Conservation (phyloP, 345 rosid genomes). For the Linum lewisii region DNA sequence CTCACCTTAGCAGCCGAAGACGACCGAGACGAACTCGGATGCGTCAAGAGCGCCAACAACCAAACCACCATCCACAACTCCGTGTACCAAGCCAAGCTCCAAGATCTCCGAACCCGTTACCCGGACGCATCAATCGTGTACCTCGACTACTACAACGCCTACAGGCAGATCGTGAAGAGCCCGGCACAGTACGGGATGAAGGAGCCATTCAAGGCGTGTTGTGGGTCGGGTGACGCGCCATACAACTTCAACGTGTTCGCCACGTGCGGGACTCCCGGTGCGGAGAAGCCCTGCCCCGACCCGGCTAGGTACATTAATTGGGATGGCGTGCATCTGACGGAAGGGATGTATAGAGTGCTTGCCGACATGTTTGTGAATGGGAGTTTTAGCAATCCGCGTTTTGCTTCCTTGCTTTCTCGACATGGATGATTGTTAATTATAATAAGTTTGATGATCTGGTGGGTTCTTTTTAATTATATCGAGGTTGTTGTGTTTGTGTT, state of each 20-base stretch:
- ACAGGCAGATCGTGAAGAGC: constrained; percentile 36
- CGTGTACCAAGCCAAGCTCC: constrained; percentile 33
- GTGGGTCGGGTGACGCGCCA: constrained; percentile 60
- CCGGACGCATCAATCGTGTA: constrained; percentile 52
- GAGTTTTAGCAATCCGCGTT: constrained; percentile 49
- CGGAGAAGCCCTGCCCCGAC: constrained; percentile 33
- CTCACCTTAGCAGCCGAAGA: constrained; percentile 43
- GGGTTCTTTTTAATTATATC: no score
- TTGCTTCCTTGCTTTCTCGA: constrained; percentile 29
- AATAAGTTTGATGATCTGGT: no score
- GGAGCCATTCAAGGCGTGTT: constrained; percentile 69
- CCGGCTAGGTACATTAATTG: constrained; percentile 67
- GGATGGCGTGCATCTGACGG: constrained; percentile 98
- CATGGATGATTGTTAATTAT: neutral
- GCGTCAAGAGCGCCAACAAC: constrained; percentile 59
- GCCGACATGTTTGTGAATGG: constrained; percentile 56
- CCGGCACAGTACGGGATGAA: constrained; percentile 49
- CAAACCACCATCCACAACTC: constrained; percentile 45
- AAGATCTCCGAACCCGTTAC: constrained; percentile 43
- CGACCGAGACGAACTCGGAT: constrained; percentile 67
- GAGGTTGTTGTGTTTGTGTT: no score
- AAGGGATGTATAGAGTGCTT: constrained; percentile 65
- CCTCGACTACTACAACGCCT: constrained; percentile 79
- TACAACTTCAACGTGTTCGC: constrained; percentile 50
- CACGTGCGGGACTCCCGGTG: constrained; percentile 46